Evolutionary conservation across 176 grass and related monocot genomes (phyloP).

Genomic region (Rhipidocladum racemiflorum): DNA sequence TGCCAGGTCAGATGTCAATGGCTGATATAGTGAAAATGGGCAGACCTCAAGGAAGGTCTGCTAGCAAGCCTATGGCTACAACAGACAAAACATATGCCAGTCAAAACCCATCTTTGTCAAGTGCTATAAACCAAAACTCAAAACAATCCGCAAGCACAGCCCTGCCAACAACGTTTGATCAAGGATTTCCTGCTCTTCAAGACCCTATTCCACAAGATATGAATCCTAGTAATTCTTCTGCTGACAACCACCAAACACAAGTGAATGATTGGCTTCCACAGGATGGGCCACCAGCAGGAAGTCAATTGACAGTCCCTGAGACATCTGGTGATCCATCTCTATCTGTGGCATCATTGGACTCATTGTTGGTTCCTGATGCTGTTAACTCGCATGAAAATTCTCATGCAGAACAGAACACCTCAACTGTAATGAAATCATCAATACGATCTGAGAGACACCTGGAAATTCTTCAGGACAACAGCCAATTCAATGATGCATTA

Average conservation of each 20-base stretch:
- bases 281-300: constrained; percentile 34
- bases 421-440: constrained; percentile 25
- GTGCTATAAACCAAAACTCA: constrained; percentile 28
- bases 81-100: constrained; percentile 42
- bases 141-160: constrained; percentile 41
- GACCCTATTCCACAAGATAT: constrained; percentile 39
- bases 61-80: constrained; percentile 29
- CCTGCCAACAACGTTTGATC: constrained; percentile 36
- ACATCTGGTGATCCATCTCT: constrained; percentile 21
- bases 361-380: constrained; percentile 37
- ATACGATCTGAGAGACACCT: constrained; percentile 43
- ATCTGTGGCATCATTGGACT: constrained; percentile 33
- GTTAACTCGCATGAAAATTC: constrained; percentile 38
- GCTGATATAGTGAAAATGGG: constrained; percentile 98
- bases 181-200: constrained; percentile 53
- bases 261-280: constrained; percentile 60
- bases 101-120: constrained; percentile 55
- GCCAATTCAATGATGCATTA: constrained; percentile 47
- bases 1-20: constrained; percentile 89
- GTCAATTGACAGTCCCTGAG: constrained; percentile 35
- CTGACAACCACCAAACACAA: constrained; percentile 38
- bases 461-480: constrained; percentile 51
- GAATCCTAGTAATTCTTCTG: constrained; percentile 36
- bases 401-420: constrained; percentile 40
- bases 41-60: constrained; percentile 55